These are phyloP conservation scores for Withania somnifera DNA, from an alignment of 305 asterid genomes.

Conservation along the genomic window DNA sequence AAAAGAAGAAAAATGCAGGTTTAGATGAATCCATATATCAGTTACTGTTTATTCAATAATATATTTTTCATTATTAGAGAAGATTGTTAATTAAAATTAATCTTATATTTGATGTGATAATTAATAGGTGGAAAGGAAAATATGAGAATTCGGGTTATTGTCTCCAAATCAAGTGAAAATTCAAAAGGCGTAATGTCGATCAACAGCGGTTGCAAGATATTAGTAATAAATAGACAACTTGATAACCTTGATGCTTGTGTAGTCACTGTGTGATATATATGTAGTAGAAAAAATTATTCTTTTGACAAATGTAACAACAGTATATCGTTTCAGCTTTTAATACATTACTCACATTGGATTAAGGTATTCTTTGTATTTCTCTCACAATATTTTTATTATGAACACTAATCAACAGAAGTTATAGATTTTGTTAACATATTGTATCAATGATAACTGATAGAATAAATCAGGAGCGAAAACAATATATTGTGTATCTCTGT, in stretches of 20 bases:
- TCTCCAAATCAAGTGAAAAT: neutral
- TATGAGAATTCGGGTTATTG: constrained; percentile 45
- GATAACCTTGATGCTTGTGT: neutral
- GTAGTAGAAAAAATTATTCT: neutral
- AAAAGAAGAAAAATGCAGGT: constrained; percentile 51
- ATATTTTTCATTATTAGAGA: no score
- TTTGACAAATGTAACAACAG: neutral
- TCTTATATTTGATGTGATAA: neutral
- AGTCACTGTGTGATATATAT: neutral
- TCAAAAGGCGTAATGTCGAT: neutral
- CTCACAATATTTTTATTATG: no score
- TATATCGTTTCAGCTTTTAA: neutral
- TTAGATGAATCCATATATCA: neutral
- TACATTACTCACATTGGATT: neutral
- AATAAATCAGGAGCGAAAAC: no score
- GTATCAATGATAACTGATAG: neutral
- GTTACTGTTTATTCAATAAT: neutral
- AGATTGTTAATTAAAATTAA: neutral
- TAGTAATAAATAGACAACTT: neutral
- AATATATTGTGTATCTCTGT: no score
- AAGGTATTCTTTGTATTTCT: neutral
- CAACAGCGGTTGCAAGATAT: no score
- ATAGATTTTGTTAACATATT: no score
- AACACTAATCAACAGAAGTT: no score
- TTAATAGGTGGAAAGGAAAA: constrained; percentile 64